A percentile compares a stretch with the other conserved stretches of the same genome.
Evolutionary conservation across 1,139 yeast genomes (phyloP).

Genomic region (Geotrichum phurueaensis): DNA sequence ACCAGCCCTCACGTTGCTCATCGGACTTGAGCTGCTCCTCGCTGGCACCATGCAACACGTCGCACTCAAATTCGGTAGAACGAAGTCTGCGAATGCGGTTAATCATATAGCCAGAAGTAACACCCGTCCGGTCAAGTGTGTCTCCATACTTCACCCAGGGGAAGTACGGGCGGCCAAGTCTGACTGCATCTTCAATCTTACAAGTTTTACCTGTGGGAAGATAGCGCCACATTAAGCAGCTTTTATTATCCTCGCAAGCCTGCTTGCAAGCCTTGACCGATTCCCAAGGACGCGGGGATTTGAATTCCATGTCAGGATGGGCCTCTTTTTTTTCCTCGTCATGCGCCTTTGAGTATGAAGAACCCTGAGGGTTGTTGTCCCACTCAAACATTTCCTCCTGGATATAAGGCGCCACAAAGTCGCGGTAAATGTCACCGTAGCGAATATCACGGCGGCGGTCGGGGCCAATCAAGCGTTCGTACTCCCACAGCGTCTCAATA

Average conservation of each 20-base stretch:
- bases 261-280: conserved; percentile 24
- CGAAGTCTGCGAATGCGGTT: conserved; percentile 5
- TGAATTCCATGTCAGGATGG: conserved; percentile 17
- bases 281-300: conserved; percentile 23
- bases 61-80: conserved; percentile 1
- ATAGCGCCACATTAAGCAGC: conserved; percentile 29
- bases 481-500: conserved; percentile 35
- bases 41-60: neutral
- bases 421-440: conserved; percentile 33
- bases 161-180: conserved; percentile 11
- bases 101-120: conserved; percentile 9
- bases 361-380: conserved; percentile 28
- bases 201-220: conserved; percentile 21
- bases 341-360: conserved; percentile 16
- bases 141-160: conserved; percentile 7
- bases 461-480: conserved; percentile 31
- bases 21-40: conserved; percentile 2
- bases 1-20: conserved; percentile 11
- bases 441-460: conserved; percentile 28
- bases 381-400: conserved; percentile 26
- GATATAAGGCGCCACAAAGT: conserved; percentile 33
- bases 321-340: conserved; percentile 17
- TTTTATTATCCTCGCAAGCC: conserved; percentile 23
- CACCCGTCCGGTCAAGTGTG: conserved; percentile 3
- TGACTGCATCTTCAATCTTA: conserved; percentile 17